Evolutionary conservation across 768 basidiomycete genomes (phyloP).

Genomic region (Tubosaeta sp.): DNA sequence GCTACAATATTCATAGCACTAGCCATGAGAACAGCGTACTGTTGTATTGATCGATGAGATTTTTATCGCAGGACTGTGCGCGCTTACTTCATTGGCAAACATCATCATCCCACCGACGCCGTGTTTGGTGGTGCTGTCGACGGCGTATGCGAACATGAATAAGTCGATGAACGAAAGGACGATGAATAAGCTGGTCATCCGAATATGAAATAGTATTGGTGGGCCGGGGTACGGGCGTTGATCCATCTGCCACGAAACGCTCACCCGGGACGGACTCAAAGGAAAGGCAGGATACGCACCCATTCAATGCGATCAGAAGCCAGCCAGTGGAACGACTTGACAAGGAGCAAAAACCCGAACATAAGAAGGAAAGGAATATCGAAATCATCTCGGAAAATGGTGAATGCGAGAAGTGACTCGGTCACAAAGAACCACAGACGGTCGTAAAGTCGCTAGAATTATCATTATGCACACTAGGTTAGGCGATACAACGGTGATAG

Average conservation of each 20-base stretch:
- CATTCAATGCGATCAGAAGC: conserved; percentile 94
- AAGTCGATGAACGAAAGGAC: conserved; percentile 74
- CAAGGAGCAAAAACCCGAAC: conserved; percentile 91
- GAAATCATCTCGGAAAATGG: conserved; percentile 95
- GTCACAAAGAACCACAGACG: conserved; percentile 97
- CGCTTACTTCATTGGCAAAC: conserved; percentile 86
- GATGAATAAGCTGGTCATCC: conserved; percentile 70
- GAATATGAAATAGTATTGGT: conserved; percentile 75
- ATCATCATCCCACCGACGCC: conserved; percentile 91
- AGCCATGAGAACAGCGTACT: conserved; percentile 90
- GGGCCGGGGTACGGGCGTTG: conserved; percentile 89
- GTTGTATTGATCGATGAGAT: conserved; percentile 14
- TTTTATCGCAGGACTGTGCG: background rate
- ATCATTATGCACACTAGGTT: background rate
- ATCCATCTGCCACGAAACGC: conserved; percentile 76
- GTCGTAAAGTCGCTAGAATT: conserved; percentile 85
- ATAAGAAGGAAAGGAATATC: conserved; percentile 89
- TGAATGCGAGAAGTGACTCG: conserved; percentile 92
- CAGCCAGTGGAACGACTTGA: conserved; percentile 99
- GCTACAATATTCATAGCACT: conserved; percentile 71
- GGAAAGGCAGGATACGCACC: conserved; percentile 44
- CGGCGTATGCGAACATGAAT: conserved; percentile 72
- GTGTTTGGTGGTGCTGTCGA: conserved; percentile 72
- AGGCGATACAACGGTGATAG: conserved; percentile 1
- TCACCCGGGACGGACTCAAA: background rate